Evolutionary conservation across 1,139 yeast species (phyloP), one percentile per base, ranked within the genome.

Genomic region (Geotrichum histeridarum): DNA sequence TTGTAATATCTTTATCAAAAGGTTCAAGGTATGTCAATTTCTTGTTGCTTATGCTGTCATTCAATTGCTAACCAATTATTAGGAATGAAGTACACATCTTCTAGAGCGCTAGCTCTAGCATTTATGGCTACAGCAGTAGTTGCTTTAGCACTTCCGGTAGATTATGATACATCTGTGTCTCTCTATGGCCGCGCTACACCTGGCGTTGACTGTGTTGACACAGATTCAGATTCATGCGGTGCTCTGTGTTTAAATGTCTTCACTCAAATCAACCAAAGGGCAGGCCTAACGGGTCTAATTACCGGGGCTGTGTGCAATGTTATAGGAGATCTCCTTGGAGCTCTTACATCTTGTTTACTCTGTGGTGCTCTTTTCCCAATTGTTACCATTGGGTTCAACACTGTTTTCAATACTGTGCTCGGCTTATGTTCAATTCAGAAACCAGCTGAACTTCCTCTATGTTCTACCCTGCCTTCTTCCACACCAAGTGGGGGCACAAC

Each of bases 311-410:
- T 49, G 11, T 49, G 52, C 27, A 42, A 15, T 15, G 9, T 42
- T 12, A 22, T 49, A 42, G 32, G 48, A 55, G 54, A 30, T 54
- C 22, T 52, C 54, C 32, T 55, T 57, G 41, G 50, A 55, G 12
- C 43, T 46, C 27, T 63, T 53, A 9, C 52, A 54, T 42, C 60
- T 58, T 48, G 51, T 42, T 41, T 48, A n/a, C 46, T 48, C 2
- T 48, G 51, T 39, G 51, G 51, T 17, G 39, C 51, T 7, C 32
- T 48, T 7, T 48, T 48, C 46, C 51, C n/a, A n/a, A n/a, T n/a
- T n/a, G n/a, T n/a, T n/a, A n/a, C n/a, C n/a, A n/a, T n/a, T n/a
- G n/a, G n/a, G n/a, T n/a, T n/a, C n/a, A n/a, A n/a, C n/a, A n/a
- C n/a, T n/a, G n/a, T n/a, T n/a, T n/a, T n/a, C n/a, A n/a, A n/a